phyloP scores from a whole-genome alignment of 2,329 filamentous ascomycete genomes.

The Trichothecium sympodiale region DNA sequence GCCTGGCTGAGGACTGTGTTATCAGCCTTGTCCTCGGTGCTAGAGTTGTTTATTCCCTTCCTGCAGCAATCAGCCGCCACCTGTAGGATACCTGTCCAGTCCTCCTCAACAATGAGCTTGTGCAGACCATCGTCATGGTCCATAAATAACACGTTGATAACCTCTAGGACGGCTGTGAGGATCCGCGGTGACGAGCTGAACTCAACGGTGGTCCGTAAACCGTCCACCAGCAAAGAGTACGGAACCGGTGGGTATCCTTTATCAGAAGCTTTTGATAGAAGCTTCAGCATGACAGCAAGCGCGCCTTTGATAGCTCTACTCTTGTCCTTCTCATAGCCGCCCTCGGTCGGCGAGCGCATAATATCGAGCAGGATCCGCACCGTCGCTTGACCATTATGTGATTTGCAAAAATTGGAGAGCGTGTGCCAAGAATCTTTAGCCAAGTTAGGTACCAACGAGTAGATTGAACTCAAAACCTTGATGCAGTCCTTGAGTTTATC shows the following conservation, averaged over 20 bases:
- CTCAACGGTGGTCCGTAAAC: slow-evolving; percentile 39
- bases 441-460: slow-evolving; percentile 50
- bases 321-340: slow-evolving; percentile 37
- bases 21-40: slow-evolving; percentile 19
- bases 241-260: slow-evolving; percentile 50
- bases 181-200: slow-evolving; percentile 33
- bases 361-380: slow-evolving; percentile 55
- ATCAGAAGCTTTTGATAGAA: slow-evolving; percentile 47
- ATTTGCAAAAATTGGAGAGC: slow-evolving; percentile 58
- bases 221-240: slow-evolving; percentile 46
- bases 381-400: slow-evolving; percentile 61
- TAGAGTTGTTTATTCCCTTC: slow-evolving; percentile 1
- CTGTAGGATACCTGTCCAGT: slow-evolving; percentile 52
- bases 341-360: slow-evolving; percentile 31
- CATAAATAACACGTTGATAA: slow-evolving; percentile 45
- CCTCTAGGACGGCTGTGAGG: slow-evolving; percentile 33
- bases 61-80: slow-evolving; percentile 45
- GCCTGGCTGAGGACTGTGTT: slow-evolving; percentile 31
- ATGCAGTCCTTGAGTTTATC: slow-evolving; percentile 54
- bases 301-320: slow-evolving; percentile 50
- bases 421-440: slow-evolving; percentile 59
- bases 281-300: slow-evolving; percentile 49
- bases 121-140: slow-evolving; percentile 41
- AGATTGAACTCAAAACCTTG: slow-evolving; percentile 61
- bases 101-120: slow-evolving; percentile 49